A percentile compares a stretch with the other conserved stretches of the same genome.
These are phyloP conservation scores for Gonapodya sp. DNA, from an alignment of 192 early-diverging fungal species.

Conservation along the genomic window DNA sequence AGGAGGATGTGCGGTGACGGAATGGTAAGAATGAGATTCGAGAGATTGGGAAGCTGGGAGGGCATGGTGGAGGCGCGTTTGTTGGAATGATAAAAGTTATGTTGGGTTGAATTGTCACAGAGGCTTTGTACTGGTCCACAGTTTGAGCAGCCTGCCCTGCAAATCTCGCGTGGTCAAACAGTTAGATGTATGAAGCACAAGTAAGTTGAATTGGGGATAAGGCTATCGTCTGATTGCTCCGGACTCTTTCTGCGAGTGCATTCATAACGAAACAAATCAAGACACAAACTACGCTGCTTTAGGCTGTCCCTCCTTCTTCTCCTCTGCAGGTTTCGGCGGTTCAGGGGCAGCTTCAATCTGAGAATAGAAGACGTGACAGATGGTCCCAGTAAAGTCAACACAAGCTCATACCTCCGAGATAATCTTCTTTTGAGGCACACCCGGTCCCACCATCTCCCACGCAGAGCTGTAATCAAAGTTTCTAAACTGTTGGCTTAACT, in stretches of 20 bases:
- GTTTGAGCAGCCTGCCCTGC: too few species aligned
- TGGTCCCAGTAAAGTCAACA: background rate
- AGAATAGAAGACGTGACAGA: background rate
- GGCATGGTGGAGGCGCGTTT: background rate
- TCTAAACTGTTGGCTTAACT: conserved; percentile 90
- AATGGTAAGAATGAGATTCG: background rate
- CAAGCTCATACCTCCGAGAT: background rate
- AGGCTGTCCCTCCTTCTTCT: too few species aligned
- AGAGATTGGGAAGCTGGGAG: background rate
- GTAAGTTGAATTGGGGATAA: too few species aligned
- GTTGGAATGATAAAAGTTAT: too few species aligned
- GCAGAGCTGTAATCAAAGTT: conserved; percentile 93
- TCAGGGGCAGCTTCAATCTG: background rate
- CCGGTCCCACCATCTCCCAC: conserved; percentile 51
- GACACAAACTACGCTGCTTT: background rate
- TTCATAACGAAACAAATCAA: too few species aligned
- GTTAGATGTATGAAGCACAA: too few species aligned
- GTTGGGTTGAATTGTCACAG: too few species aligned
- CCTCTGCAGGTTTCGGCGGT: background rate
- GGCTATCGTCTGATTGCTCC: too few species aligned
- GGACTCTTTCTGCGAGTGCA: too few species aligned
- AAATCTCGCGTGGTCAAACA: too few species aligned
- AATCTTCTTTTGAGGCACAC: background rate
- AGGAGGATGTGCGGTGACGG: conserved; percentile 8
- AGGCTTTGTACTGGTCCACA: too few species aligned